Base-by-base conservation (phyloP, 805 yeast genomes). In the Kuraishia floccosa region DNA sequence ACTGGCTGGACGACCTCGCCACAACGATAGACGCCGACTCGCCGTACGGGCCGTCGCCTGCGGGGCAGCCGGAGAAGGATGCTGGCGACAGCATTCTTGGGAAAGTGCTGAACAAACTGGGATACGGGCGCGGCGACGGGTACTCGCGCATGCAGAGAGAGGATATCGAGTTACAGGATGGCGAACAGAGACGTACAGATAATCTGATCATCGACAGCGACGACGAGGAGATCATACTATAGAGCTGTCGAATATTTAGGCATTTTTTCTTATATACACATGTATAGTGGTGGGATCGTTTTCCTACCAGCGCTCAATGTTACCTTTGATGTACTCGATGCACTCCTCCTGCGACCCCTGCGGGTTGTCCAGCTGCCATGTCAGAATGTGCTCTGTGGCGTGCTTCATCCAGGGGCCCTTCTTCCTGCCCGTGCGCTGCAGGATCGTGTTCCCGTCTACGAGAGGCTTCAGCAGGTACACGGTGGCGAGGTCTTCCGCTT, bases 351-450 rank as follows among this genome's bases (percentile, higher is more conserved):
- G 16, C 13, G 24, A 16, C 10, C 21, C 64, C 0, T 43, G 47
- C 1, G 94, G 94, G 43, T 85, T 52, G 39, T 78, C 86, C 33
- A 87, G 57, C 54, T 87, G 96, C 86, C 87, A 82, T 13, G 63
- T 52, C 20, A 84, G 50, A 5, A 82, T 63, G 27, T 64, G 52
- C 5, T 72, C 71, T 35, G 72, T 65, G 6, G 76, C 53, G 6
- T 52, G 53, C 6, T 71, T 62, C 67, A 89, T 63, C 96, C 96
- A 86, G 5, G 87, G 86, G 0, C 98, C 98, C 0, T 89, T 83
- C 45, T 78, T 80, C 33, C 60, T 58, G 15, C 63, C 54, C 18
- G 81, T 51, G 14, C 60, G 51, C 26, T 58, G 53, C 31, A 68
- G 56, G 27, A 89, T 51, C 27, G 70, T 68, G 41, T 81, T 84